Base-by-base conservation (phyloP, 345 rosid species). In the Arabidopsis suecica region DNA sequence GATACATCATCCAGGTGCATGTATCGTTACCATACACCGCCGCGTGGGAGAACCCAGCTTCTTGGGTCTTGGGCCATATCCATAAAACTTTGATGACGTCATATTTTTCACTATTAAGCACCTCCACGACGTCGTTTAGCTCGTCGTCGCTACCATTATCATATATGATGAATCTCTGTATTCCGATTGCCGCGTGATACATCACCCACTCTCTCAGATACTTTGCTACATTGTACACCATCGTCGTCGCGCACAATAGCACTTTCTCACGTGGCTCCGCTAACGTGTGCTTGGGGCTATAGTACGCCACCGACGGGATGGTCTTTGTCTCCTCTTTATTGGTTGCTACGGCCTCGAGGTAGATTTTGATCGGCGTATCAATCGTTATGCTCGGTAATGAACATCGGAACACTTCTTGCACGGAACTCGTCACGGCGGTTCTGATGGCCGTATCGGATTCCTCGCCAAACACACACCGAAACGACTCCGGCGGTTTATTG, bases 11-110 rank as follows among this genome's bases (percentile, higher is more conserved):
- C 98, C 97, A 91, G 0, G 69, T 66, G 83, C 95, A 93, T 6
- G 87, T 68, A 8, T 81, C 81, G n/a, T 63, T 81, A 0, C 83
- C 88, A 7, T 70, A 69, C 5, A 91, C 10, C 2, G 91, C 89
- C 37, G 83, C 83, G 69, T 94, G 97, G 5, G 98, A 88, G 84
- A 91, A 91, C 0, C 97, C 97, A 9, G 95, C 95, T 56, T 94
- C 98, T 57, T 94, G 98, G 0, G 96, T 86, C 78, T 94, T 94
- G 3, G 91, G 91, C 97, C 96, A 94, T 9, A 87, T 68, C 98
- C 97, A 94, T 1, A 78, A 25, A 5, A 87, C 58, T 12, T 78
- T 84, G 0, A 71, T 81, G 3, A 94, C 76, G 55, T 84, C 78
- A 62, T 78, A 88, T 2, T 88, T 88, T 4, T 83, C 84, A n/a